Percentiles rank a stretch among this genome's conserved stretches.
Conservation (phyloP, 192 early-diverging fungal species). For the Coemansia sp. region DNA sequence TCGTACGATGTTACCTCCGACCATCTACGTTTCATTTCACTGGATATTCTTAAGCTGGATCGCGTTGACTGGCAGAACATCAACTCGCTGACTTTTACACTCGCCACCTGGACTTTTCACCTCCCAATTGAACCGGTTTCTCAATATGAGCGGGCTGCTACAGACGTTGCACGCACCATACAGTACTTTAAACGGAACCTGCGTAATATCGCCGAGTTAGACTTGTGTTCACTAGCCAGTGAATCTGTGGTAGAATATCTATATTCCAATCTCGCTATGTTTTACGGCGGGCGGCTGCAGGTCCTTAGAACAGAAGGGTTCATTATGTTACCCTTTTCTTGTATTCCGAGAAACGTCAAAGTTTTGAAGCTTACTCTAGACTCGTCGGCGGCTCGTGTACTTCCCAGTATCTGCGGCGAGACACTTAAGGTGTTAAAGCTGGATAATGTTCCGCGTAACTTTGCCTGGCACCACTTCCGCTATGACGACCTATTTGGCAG, state of each 20-base stretch:
- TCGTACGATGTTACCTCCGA: too few species aligned
- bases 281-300: neutral
- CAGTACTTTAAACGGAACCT: neutral
- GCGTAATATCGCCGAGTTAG: neutral
- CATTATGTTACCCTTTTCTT: neutral
- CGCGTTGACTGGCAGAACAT: neutral
- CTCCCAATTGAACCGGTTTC: too few species aligned
- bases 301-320: neutral
- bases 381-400: neutral
- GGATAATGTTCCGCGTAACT: neutral
- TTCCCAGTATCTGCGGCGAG: neutral
- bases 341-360: neutral
- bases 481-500: neutral
- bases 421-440: neutral
- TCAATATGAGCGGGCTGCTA: too few species aligned
- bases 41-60: too few species aligned
- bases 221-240: neutral
- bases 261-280: neutral
- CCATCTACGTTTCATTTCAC: neutral
- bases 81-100: neutral
- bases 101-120: too few species aligned
- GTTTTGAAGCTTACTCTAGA: neutral
- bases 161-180: neutral
- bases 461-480: slow-evolving; percentile 3
- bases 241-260: neutral